Conservation (phyloP, 2,329 filamentous ascomycete genomes). For the Clonostachys sp. region DNA sequence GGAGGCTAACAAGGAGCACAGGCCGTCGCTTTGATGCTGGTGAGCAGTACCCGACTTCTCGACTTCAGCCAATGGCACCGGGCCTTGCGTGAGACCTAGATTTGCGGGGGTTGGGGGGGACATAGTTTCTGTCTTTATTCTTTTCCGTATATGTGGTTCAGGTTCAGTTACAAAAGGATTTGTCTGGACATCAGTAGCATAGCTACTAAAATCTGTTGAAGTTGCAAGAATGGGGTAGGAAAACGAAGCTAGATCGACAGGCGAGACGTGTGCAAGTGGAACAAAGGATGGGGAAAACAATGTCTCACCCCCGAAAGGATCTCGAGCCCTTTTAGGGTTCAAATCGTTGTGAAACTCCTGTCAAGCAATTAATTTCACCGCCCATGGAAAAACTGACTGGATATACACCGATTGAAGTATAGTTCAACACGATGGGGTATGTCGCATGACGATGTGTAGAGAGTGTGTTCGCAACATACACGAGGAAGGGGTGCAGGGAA, state of each 20-base stretch:
- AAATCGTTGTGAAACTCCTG: slow-evolving; percentile 21
- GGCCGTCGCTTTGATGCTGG: too few species aligned
- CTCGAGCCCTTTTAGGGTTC: slow-evolving; percentile 11
- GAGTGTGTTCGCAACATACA: neutral
- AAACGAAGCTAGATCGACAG: too few species aligned
- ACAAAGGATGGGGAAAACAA: neutral
- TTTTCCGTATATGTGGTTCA: neutral
- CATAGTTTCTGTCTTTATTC: neutral
- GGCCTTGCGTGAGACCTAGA: too few species aligned
- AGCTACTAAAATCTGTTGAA: too few species aligned
- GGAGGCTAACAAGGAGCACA: neutral
- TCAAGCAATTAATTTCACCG: slow-evolving; percentile 26
- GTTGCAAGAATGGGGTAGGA: too few species aligned
- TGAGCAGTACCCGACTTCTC: too few species aligned
- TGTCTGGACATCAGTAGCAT: too few species aligned
- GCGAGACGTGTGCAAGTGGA: neutral
- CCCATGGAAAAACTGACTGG: too few species aligned
- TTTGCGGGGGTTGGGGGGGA: too few species aligned
- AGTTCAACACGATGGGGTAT: slow-evolving; percentile 2
- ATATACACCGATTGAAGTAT: too few species aligned
- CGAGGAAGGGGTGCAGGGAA: neutral
- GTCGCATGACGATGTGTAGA: neutral
- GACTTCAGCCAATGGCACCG: too few species aligned
- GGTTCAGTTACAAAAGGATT: neutral
- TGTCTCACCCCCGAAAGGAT: neutral